phyloP scores from a whole-genome alignment of 768 basidiomycete species.

The Lepiota venenata region DNA sequence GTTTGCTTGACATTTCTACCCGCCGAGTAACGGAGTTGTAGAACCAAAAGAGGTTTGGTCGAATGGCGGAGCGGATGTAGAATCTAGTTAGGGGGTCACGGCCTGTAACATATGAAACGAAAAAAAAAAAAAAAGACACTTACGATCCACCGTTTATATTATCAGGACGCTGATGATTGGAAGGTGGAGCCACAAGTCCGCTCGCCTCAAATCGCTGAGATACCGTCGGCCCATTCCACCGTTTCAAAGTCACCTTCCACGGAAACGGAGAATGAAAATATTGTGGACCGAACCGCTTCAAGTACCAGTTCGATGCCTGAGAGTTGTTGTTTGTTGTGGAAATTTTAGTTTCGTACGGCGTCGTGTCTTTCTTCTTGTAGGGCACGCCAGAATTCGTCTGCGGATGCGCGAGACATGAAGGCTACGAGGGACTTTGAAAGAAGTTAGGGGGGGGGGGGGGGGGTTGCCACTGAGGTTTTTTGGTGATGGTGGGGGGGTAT shows the following conservation, averaged over 20 bases:
- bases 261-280: background rate
- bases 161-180: background rate
- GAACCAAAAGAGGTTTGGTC: background rate
- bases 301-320: background rate
- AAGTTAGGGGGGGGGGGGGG: too few species aligned
- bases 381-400: constrained; percentile 2
- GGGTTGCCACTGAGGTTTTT: too few species aligned
- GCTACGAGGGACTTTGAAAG: background rate
- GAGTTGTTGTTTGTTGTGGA: too few species aligned
- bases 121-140: background rate
- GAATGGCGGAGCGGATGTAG: constrained; percentile 1
- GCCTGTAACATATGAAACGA: background rate
- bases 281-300: background rate
- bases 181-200: background rate
- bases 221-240: background rate
- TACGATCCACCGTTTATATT: constrained; percentile 2
- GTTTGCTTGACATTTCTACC: background rate
- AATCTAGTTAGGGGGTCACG: background rate
- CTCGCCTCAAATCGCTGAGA: background rate
- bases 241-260: background rate
- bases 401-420: background rate
- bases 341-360: background rate
- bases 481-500: background rate
- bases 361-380: background rate
- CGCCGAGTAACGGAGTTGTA: background rate